A percentile compares a stretch with the other conserved stretches of the same genome.
Evolutionary conservation across 805 yeast species (phyloP).

Genomic region (Nadsonia fulvescens): DNA sequence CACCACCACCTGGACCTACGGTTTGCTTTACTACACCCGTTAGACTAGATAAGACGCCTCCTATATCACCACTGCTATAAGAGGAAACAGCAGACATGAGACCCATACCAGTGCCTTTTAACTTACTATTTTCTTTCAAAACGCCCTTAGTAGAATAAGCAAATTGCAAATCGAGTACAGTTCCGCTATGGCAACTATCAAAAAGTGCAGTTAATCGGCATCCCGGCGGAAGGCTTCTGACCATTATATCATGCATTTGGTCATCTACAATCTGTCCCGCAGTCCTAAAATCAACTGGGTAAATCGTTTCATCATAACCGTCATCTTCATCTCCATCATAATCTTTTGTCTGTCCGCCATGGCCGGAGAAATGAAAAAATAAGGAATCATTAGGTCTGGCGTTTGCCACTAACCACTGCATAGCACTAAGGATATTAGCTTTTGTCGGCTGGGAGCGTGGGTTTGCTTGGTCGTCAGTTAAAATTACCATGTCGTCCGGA

Average conservation of each 20-base stretch:
- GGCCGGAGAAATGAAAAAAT: slow-evolving; percentile 75
- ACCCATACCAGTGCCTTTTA: slow-evolving; percentile 58
- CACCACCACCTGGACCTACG: slow-evolving; percentile 21
- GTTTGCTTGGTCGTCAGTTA: slow-evolving; percentile 24
- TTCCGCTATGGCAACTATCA: slow-evolving; percentile 78
- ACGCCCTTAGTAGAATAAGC: slow-evolving; percentile 71
- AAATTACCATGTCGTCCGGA: slow-evolving; percentile 22
- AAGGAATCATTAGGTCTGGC: slow-evolving; percentile 65
- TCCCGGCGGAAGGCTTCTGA: slow-evolving; percentile 50
- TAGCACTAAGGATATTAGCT: slow-evolving; percentile 55
- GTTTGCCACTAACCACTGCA: slow-evolving; percentile 62
- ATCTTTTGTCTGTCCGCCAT: slow-evolving; percentile 63
- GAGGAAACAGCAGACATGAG: slow-evolving; percentile 40
- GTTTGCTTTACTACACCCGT: slow-evolving; percentile 18
- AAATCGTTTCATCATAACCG: slow-evolving; percentile 54
- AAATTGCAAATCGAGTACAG: slow-evolving; percentile 65
- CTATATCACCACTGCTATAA: slow-evolving; percentile 44
- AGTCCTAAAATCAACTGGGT: slow-evolving; percentile 53
- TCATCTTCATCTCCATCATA: slow-evolving; percentile 56
- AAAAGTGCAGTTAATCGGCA: slow-evolving; percentile 63
- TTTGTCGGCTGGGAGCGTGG: slow-evolving; percentile 37
- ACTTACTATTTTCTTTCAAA: slow-evolving; percentile 60
- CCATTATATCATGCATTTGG: slow-evolving; percentile 53
- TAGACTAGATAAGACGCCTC: slow-evolving; percentile 26
- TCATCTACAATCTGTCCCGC: slow-evolving; percentile 62